Evolutionary conservation across 805 yeast genomes (phyloP), one percentile per base, ranked within the genome.

Genomic region (Babjeviella inositovora): DNA sequence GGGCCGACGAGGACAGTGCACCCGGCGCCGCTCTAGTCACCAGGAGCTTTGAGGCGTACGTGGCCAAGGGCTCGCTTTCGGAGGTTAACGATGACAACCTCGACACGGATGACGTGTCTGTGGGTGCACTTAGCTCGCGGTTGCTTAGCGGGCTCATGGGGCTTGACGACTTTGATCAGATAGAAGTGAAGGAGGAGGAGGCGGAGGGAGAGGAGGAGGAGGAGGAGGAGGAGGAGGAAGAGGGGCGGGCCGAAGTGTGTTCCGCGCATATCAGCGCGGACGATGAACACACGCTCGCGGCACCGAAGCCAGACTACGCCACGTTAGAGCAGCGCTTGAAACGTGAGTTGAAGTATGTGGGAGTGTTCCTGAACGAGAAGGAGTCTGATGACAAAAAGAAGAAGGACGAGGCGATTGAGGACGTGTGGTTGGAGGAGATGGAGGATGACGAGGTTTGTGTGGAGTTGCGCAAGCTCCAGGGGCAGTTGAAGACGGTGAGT

Each of bases 381-480:
- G 59, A 52, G 29, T 45, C 44, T 23, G 25, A 25, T 14, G 47
- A 40, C 28, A 49, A 44, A 11, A 41, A 38, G 21, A 28, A 26
- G 8, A 32, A 29, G 15, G 28, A 32, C 17, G 38, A 28, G 10
- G 37, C 31, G 18, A 51, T 53, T 32, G 56, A 53, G 21, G 62
- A 67, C 24, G 80, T 73, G 41, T 85, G 96, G 96, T 49, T 74
- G 8, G 59, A 61, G 23, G 70, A 71, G 18, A 65, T 77, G 28
- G 95, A 90, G 40, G 99, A 90, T 45, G 99, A 90, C 48, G 97
- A 90, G 46, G 68, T 90, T 4, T 74, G 92, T 31, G 70, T 75
- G 1, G 96, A 87, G 40, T 51, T 90, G 30, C 59, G 98, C 28
- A 44, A 43, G 9, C 52, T 87, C 23, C 96, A 90, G 39, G 51